phyloP scores from a whole-genome alignment of 2,329 filamentous ascomycete genomes.

The Colletotrichum gloeosporioides region DNA sequence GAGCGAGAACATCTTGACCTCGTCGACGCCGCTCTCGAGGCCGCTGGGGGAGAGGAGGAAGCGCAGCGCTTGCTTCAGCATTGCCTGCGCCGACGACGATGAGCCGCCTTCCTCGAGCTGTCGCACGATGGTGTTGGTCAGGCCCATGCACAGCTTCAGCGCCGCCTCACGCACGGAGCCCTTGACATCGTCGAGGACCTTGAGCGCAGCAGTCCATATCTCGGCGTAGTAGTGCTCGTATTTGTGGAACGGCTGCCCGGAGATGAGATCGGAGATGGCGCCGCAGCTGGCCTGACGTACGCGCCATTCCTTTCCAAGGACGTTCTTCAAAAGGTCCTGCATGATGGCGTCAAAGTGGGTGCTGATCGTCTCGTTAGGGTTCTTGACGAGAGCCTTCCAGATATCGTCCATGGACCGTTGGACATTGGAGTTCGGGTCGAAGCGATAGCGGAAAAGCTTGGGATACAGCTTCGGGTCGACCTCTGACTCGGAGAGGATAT shows the following conservation, averaged over 20 bases:
- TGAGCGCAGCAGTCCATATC: constrained; percentile 86
- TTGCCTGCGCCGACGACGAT: constrained; percentile 72
- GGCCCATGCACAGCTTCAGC: constrained; percentile 78
- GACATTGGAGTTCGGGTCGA: constrained; percentile 93
- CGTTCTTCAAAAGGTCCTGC: constrained; percentile 82
- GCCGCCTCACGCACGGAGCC: constrained; percentile 84
- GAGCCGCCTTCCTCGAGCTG: constrained; percentile 81
- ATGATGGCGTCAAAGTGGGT: constrained; percentile 88
- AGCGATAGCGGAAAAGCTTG: constrained; percentile 92
- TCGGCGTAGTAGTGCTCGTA: constrained; percentile 86
- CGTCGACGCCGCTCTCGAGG: constrained; percentile 85
- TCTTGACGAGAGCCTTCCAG: constrained; percentile 95
- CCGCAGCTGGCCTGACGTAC: constrained; percentile 91
- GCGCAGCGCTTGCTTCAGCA: constrained; percentile 86
- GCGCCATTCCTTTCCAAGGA: constrained; percentile 91
- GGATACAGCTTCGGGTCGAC: constrained; percentile 94
- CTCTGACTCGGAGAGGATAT: constrained; percentile 85
- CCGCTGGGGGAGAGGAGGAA: constrained; percentile 90
- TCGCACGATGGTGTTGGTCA: constrained; percentile 85
- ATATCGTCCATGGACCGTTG: constrained; percentile 97
- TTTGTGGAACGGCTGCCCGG: constrained; percentile 75
- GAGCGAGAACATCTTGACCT: constrained; percentile 85
- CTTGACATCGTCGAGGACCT: constrained; percentile 96
- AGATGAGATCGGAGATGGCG: constrained; percentile 86
- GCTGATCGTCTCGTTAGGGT: constrained; percentile 78